Evolutionary conservation across 78 protist genomes (phyloP).

Genomic region (Mantamonas sphyraenae): DNA sequence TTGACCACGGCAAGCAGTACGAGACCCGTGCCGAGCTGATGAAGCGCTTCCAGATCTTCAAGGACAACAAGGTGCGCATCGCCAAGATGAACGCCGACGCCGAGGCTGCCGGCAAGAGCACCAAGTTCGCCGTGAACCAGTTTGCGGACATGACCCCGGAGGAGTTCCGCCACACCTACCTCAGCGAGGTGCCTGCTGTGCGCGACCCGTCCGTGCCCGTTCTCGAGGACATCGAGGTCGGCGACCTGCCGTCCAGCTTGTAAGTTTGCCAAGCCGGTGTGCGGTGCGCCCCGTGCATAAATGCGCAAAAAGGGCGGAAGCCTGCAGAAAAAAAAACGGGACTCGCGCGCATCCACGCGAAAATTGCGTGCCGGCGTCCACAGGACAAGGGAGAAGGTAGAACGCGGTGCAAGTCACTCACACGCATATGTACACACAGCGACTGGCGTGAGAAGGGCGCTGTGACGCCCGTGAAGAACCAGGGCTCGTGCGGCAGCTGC

Average conservation of each 20-base stretch:
- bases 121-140: constrained; percentile 49
- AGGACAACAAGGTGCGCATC: constrained; percentile 33
- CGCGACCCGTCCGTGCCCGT: neutral
- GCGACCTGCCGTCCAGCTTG: too few relatives aligned
- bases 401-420: too few relatives aligned
- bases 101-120: neutral
- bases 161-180: constrained; percentile 37
- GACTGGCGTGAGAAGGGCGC: constrained; percentile 57
- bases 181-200: too few relatives aligned
- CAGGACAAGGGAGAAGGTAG: constrained; percentile 1
- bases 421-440: too few relatives aligned
- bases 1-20: constrained; percentile 10
- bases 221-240: neutral
- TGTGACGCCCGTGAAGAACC: constrained; percentile 78
- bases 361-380: neutral
- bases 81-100: constrained; percentile 26
- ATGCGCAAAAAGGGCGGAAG: neutral
- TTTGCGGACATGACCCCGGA: constrained; percentile 59
- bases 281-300: too few relatives aligned
- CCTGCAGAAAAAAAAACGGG: too few relatives aligned
- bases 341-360: too few relatives aligned
- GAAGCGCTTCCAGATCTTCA: too few relatives aligned
- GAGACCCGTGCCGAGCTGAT: neutral
- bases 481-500: constrained; percentile 74
- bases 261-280: too few relatives aligned